phyloP scores from a whole-genome alignment of 257 asterid genomes.

The Solanum megistacrolobum region DNA sequence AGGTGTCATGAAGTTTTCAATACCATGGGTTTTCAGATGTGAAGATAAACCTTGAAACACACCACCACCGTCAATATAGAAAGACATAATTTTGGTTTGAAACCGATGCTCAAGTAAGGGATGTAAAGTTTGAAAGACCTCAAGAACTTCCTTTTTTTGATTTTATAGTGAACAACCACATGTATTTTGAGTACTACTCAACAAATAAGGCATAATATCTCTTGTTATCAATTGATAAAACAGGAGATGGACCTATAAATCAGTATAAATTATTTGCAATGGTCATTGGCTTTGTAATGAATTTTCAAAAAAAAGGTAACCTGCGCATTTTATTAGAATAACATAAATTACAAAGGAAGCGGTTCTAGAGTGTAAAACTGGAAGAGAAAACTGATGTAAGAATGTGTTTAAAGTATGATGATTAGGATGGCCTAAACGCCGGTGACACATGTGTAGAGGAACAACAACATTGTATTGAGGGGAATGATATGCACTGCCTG shows the following conservation, averaged over 20 bases:
- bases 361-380: too few relatives aligned
- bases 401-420: too few relatives aligned
- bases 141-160: background rate
- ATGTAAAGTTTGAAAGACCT: background rate
- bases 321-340: too few relatives aligned
- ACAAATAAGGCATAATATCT: background rate
- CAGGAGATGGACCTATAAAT: background rate
- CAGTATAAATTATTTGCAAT: too few relatives aligned
- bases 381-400: too few relatives aligned
- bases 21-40: background rate
- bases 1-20: background rate
- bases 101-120: background rate
- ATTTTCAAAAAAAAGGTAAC: too few relatives aligned
- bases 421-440: too few relatives aligned
- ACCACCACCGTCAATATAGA: background rate
- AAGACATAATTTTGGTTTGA: background rate
- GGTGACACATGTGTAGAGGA: too few relatives aligned
- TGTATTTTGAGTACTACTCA: background rate
- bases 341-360: too few relatives aligned
- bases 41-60: background rate
- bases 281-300: too few relatives aligned
- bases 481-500: too few relatives aligned
- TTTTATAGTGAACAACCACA: background rate
- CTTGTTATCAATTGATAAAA: background rate
- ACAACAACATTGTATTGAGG: too few relatives aligned